Conservation (phyloP, 257 asterid genomes). For the Lycium ferocissimum region DNA sequence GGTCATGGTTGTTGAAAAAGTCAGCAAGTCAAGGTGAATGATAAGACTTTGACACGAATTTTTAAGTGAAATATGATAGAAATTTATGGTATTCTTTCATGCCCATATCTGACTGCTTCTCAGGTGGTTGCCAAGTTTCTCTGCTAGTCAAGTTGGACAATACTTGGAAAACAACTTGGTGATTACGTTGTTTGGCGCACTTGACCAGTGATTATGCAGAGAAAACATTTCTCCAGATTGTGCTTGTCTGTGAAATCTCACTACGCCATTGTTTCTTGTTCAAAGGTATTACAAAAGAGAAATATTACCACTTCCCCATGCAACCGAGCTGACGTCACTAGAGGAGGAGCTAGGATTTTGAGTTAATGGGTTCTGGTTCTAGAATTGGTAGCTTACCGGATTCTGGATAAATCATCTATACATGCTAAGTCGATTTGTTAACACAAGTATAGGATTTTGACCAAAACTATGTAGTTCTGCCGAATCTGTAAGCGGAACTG, state of each 20-base stretch:
- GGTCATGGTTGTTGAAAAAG: neutral
- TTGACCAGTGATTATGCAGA: neutral
- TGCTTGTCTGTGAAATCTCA: neutral
- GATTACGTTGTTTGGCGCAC: neutral
- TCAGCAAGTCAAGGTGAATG: neutral
- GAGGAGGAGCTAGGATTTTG: too few relatives aligned
- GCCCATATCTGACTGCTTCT: neutral
- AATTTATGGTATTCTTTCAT: neutral
- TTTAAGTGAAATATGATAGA: neutral
- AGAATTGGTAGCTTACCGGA: too few relatives aligned
- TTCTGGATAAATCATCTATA: too few relatives aligned
- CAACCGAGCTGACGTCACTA: too few relatives aligned
- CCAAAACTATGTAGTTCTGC: too few relatives aligned
- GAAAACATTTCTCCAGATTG: neutral
- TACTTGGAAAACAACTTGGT: neutral
- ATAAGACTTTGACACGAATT: neutral
- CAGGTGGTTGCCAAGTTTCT: conserved; percentile 22
- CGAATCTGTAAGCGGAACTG: too few relatives aligned
- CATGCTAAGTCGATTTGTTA: too few relatives aligned
- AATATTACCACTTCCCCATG: neutral
- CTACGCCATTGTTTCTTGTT: neutral
- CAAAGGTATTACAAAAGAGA: neutral
- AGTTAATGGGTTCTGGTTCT: too few relatives aligned
- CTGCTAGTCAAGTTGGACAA: neutral
- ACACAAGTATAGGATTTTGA: too few relatives aligned